Conservation (phyloP, 192 early-diverging fungal species). For the Cladochytrium replicatum region DNA sequence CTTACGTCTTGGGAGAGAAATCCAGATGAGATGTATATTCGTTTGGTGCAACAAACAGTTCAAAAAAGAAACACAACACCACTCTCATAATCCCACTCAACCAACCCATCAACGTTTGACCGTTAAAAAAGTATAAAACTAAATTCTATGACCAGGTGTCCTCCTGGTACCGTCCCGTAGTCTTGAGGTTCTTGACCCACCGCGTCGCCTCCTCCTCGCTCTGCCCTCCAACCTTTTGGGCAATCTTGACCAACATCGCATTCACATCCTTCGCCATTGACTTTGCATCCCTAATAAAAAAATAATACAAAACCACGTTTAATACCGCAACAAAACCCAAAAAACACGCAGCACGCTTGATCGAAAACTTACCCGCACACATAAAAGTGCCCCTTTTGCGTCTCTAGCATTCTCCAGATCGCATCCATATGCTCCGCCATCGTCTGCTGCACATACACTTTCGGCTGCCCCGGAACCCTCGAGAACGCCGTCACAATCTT, state of each 20-base stretch:
- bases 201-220: slow-evolving; percentile 51
- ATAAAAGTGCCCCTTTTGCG: slow-evolving; percentile 69
- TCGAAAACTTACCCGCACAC: slow-evolving; percentile 60
- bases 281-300: slow-evolving; percentile 70
- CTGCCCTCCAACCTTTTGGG: slow-evolving; percentile 52
- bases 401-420: slow-evolving; percentile 74
- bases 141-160: slow-evolving; percentile 80
- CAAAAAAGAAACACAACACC: too few relatives aligned
- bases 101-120: too few relatives aligned
- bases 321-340: too few relatives aligned
- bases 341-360: background rate
- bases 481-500: slow-evolving; percentile 86
- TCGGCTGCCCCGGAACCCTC: slow-evolving; percentile 58
- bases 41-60: too few relatives aligned
- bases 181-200: slow-evolving; percentile 80
- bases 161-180: slow-evolving; percentile 76
- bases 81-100: too few relatives aligned
- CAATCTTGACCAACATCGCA: slow-evolving; percentile 52
- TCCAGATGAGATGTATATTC: too few relatives aligned
- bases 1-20: too few relatives aligned
- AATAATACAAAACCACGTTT: background rate
- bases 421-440: slow-evolving; percentile 60
- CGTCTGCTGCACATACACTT: slow-evolving; percentile 95
- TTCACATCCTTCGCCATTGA: slow-evolving; percentile 91
- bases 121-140: too few relatives aligned